Conservation (phyloP, 805 yeast genomes). For the Yarrowia sp. region DNA sequence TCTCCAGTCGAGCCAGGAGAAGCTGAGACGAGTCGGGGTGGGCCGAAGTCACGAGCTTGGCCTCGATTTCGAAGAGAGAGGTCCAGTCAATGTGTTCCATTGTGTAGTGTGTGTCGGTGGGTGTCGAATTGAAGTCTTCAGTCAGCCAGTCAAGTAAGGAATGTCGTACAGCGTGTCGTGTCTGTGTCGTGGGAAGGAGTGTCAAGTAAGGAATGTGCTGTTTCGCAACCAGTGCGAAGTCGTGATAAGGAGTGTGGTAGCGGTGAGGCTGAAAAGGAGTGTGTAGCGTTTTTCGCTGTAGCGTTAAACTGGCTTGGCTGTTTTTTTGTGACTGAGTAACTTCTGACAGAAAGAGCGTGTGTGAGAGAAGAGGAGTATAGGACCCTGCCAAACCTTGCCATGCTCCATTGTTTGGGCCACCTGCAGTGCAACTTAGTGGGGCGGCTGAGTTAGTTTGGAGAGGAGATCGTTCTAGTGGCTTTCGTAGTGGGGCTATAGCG, state of each 20-base stretch:
- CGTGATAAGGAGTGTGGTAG: not conserved
- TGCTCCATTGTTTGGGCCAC: not conserved
- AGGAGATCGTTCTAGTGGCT: not conserved
- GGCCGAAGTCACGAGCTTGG: slow-evolving; percentile 11
- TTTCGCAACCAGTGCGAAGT: slow-evolving; percentile 10
- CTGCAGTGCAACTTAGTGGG: slow-evolving; percentile 3
- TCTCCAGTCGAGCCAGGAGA: slow-evolving; percentile 15
- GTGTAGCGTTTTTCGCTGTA: not conserved
- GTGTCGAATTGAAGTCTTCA: not conserved
- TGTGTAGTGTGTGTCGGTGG: not conserved
- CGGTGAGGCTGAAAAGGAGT: slow-evolving; percentile 15
- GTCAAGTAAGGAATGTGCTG: not conserved
- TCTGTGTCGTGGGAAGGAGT: not conserved
- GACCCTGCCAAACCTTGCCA: slow-evolving; percentile 17
- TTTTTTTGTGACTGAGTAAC: not conserved
- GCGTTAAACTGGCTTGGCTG: not conserved
- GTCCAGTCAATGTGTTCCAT: slow-evolving; percentile 27
- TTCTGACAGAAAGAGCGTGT: slow-evolving; percentile 1
- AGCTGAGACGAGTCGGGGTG: slow-evolving; percentile 11
- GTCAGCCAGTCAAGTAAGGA: not conserved
- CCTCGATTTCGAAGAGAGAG: slow-evolving; percentile 23
- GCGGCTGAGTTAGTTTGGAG: slow-evolving; percentile 6
- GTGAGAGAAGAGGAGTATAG: slow-evolving; percentile 5
- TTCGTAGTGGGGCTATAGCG: not conserved
- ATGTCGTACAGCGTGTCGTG: not conserved